Evolutionary conservation across 345 rosid species (phyloP).

Genomic region (Populus nigra): DNA sequence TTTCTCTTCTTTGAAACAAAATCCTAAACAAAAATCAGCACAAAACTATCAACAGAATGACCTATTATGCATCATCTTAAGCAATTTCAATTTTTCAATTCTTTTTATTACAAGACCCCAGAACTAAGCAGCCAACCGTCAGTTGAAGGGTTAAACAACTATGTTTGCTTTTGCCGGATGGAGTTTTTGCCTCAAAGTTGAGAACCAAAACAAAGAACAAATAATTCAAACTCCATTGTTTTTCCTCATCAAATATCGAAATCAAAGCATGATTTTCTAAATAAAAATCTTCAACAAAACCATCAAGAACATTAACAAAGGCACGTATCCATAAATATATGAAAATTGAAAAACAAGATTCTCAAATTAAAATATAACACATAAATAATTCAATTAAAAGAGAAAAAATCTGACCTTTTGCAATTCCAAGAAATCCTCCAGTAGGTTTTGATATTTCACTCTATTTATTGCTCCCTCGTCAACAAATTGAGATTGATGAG

Average conservation of each 20-base stretch:
- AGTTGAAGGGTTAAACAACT: neutral
- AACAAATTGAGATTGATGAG: constrained; percentile 7
- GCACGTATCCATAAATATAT: neutral
- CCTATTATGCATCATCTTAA: neutral
- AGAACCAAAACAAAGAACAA: neutral
- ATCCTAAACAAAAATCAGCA: constrained; percentile 27
- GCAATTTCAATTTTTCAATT: no score
- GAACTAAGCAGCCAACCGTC: no score
- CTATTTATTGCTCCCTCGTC: constrained; percentile 20
- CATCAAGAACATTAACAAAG: neutral
- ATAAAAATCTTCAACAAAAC: neutral
- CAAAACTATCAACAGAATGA: neutral
- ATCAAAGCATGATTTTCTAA: no score
- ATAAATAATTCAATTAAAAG: neutral
- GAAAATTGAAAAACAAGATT: neutral
- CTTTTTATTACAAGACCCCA: no score
- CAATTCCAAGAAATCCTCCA: constrained; percentile 37
- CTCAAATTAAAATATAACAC: no score
- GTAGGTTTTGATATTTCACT: constrained; percentile 30
- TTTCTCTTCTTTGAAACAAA: constrained; percentile 42
- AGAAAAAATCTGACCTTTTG: constrained; percentile 33
- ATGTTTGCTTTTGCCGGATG: neutral
- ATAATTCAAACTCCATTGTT: no score
- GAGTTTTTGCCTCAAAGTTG: no score
- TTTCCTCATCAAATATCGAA: neutral